A percentile compares a stretch with the other conserved stretches of the same genome.
Conservation (phyloP, 805 yeast genomes). For the Metschnikowia baotianmanensis region DNA sequence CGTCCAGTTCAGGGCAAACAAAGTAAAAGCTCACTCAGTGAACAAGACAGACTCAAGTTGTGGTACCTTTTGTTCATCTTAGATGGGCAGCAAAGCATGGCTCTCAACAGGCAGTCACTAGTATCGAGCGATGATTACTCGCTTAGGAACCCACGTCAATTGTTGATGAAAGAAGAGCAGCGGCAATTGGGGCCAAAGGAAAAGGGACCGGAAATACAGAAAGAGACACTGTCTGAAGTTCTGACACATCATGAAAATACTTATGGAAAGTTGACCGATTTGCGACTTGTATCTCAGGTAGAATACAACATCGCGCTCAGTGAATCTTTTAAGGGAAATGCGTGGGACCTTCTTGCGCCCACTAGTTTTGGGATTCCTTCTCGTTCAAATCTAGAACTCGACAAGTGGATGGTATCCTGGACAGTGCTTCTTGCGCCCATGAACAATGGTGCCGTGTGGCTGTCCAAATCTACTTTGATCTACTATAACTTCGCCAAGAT, state of each 20-base stretch:
- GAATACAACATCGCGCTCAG: conserved; percentile 64
- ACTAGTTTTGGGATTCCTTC: conserved; percentile 66
- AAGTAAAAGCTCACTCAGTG: conserved; percentile 8
- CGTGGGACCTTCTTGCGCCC: conserved; percentile 61
- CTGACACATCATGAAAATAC: not conserved
- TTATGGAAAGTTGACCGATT: conserved; percentile 36
- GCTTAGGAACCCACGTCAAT: conserved; percentile 39
- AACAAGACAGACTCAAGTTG: conserved; percentile 47
- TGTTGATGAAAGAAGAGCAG: conserved; percentile 22
- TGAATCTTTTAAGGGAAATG: conserved; percentile 54
- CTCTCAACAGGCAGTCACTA: conserved; percentile 56
- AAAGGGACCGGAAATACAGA: too few relatives aligned
- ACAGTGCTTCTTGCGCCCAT: conserved; percentile 64
- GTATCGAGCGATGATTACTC: conserved; percentile 48
- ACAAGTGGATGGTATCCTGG: conserved; percentile 82
- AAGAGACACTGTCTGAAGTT: not conserved
- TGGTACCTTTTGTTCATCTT: conserved; percentile 66
- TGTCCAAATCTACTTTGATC: conserved; percentile 64
- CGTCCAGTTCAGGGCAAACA: conserved; percentile 3
- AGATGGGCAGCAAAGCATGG: conserved; percentile 68
- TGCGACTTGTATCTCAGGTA: conserved; percentile 64
- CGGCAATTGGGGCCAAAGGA: not conserved
- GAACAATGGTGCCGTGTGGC: conserved; percentile 57
- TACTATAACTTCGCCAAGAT: conserved; percentile 74
- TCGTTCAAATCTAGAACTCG: conserved; percentile 61